Evolutionary conservation across 2,329 filamentous ascomycete genomes (phyloP), one percentile per base, ranked within the genome.

Genomic region (Shiraia bambusicola): DNA sequence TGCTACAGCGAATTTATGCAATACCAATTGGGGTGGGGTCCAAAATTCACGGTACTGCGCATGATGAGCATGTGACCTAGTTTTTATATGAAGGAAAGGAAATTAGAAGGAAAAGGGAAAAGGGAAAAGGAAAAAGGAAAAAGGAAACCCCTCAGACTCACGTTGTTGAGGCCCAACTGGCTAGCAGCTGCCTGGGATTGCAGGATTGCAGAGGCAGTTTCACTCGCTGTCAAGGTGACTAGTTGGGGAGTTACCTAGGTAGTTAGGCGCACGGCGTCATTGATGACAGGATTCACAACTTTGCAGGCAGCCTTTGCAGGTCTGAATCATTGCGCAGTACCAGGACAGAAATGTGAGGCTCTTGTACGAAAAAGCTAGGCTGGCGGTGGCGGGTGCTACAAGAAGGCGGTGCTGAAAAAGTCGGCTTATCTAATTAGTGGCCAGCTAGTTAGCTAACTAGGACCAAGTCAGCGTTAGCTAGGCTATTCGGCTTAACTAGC

Each of bases 341-440:
- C 15, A 11, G 17, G 29, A 32, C 19, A 41, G 40, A 36, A 34
- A 42, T 40, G 28, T 52, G 45, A 47, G 45, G 41, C 42, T 47
- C 37, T 54, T 49, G 42, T 48, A 46, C 31, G n/a, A 32, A 19
- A 27, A 12, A 15, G 24, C 26, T 16, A 22, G n/a, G n/a, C 25
- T 11, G 35, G 28, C 27, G 13, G n/a, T n/a, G n/a, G n/a, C n/a
- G n/a, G n/a, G n/a, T 24, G 34, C 33, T 14, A 14, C n/a, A 26
- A 15, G n/a, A 33, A 22, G 26, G 34, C 34, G 28, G 38, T 33
- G 39, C 11, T 32, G 24, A 24, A 28, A 27, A 36, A 14, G 14
- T 34, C 11, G 32, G 33, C 33, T 22, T 22, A 22, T 4, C 19
- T n/a, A n/a, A n/a, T n/a, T n/a, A 34, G 12, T 15, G 27, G 27